Percentiles rank a stretch among this genome's conserved stretches.
Conservation (phyloP, 352 stramenopile species). For the Phytophthora foliorum region DNA sequence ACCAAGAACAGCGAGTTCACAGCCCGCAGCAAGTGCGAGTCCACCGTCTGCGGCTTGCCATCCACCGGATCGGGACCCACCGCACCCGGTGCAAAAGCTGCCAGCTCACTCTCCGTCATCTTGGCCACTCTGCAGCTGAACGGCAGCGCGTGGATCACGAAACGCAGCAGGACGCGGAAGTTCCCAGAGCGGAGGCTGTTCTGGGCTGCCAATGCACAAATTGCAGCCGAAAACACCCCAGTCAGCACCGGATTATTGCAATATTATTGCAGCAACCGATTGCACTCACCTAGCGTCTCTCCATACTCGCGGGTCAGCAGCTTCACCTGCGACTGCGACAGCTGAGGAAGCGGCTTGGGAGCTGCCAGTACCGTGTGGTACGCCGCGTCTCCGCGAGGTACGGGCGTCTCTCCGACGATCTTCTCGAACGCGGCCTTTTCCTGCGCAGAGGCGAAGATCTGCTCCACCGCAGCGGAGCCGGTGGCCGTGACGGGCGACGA, state of each 20-base stretch:
- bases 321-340: conserved; percentile 71
- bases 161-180: conserved; percentile 79
- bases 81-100: conserved; percentile 39
- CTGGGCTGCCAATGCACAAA: conserved; percentile 42
- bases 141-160: conserved; percentile 61
- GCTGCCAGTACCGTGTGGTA: conserved; percentile 60
- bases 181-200: conserved; percentile 82
- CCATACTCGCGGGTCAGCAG: conserved; percentile 72
- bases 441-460: conserved; percentile 57
- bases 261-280: conserved; percentile 3
- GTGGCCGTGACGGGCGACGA: conserved; percentile 40
- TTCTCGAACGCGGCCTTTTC: conserved; percentile 79
- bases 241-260: conserved; percentile 12
- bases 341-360: conserved; percentile 51
- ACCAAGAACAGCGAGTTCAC: conserved; percentile 82
- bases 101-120: conserved; percentile 63
- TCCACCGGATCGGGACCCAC: conserved; percentile 20
- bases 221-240: not conserved
- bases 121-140: conserved; percentile 65
- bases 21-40: conserved; percentile 58
- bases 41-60: conserved; percentile 50
- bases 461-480: conserved; percentile 22
- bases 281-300: conserved; percentile 57
- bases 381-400: conserved; percentile 60
- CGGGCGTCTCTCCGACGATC: conserved; percentile 62